These are phyloP conservation scores for Globisporangium camurandrum DNA, from an alignment of 352 stramenopile species.

Conservation along the genomic window DNA sequence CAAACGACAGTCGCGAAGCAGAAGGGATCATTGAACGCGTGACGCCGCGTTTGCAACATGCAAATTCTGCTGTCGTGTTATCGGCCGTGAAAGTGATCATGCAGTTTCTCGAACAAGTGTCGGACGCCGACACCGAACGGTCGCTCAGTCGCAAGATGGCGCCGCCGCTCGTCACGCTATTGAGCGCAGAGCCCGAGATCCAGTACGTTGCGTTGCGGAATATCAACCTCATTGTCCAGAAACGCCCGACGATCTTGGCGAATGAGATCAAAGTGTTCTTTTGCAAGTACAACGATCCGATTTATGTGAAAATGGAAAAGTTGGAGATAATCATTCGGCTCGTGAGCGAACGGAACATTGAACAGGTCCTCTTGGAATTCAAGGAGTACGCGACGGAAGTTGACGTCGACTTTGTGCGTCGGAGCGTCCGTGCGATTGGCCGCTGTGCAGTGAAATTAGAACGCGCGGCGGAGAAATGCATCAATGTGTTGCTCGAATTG, in stretches of 20 bases:
- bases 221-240: conserved; percentile 99
- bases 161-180: conserved; percentile 97
- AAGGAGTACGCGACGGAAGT: conserved; percentile 99
- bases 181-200: conserved; percentile 97
- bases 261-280: conserved; percentile 97
- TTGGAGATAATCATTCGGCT: conserved; percentile 99
- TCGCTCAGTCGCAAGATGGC: conserved; percentile 93
- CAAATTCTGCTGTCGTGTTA: conserved; percentile 98
- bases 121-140: conserved; percentile 89
- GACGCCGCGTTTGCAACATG: conserved; percentile 95
- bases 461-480: conserved; percentile 96
- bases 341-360: conserved; percentile 97
- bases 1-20: conserved; percentile 92
- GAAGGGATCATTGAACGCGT: conserved; percentile 99
- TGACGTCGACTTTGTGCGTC: conserved; percentile 98
- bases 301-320: conserved; percentile 98
- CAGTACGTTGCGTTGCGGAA: conserved; percentile 99
- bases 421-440: conserved; percentile 95
- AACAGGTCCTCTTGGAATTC: conserved; percentile 97
- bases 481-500: conserved; percentile 97
- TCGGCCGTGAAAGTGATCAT: conserved; percentile 96
- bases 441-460: conserved; percentile 98
- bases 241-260: conserved; percentile 92
- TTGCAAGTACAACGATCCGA: conserved; percentile 99
- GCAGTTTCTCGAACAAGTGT: conserved; percentile 95